Evolutionary conservation across 2,329 filamentous ascomycete species (phyloP).

Genomic region (Calonectria pseudoturangicola): DNA sequence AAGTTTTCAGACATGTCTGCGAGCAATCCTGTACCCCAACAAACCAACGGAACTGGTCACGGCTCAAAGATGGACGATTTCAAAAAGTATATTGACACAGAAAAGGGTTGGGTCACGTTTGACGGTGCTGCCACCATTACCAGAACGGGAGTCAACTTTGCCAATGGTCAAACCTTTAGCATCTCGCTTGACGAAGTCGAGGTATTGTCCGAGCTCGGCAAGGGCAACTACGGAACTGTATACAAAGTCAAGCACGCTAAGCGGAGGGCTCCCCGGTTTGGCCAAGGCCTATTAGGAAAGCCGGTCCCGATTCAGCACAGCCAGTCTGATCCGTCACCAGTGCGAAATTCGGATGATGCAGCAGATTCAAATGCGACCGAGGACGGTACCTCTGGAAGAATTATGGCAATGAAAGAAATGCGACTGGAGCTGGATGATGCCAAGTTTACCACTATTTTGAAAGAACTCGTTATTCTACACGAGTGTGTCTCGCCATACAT

Average conservation of each 20-base stretch:
- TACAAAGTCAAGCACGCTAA: constrained; percentile 95
- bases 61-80: constrained; percentile 75
- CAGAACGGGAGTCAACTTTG: constrained; percentile 92
- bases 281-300: constrained; percentile 73
- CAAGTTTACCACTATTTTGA: constrained; percentile 97
- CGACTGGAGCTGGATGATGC: constrained; percentile 95
- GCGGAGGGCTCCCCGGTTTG: constrained; percentile 74
- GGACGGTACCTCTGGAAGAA: constrained; percentile 78
- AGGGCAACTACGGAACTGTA: constrained; percentile 98
- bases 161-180: constrained; percentile 89
- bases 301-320: constrained; percentile 61
- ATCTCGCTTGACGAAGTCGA: constrained; percentile 98
- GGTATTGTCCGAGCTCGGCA: constrained; percentile 93
- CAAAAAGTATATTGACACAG: constrained; percentile 90
- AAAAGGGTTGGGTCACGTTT: constrained; percentile 93
- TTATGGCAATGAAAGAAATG: constrained; percentile 99
- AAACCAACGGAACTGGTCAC: constrained; percentile 61
- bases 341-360: constrained; percentile 55
- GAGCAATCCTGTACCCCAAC: constrained; percentile 41
- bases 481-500: constrained; percentile 97
- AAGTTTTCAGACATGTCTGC: constrained; percentile 66
- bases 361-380: constrained; percentile 54
- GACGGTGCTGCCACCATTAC: constrained; percentile 94
- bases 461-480: constrained; percentile 97
- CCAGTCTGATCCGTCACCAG: constrained; percentile 60